Evolutionary conservation across 2,329 filamentous ascomycete species (phyloP).

Genomic region (Westerdykella sp.): DNA sequence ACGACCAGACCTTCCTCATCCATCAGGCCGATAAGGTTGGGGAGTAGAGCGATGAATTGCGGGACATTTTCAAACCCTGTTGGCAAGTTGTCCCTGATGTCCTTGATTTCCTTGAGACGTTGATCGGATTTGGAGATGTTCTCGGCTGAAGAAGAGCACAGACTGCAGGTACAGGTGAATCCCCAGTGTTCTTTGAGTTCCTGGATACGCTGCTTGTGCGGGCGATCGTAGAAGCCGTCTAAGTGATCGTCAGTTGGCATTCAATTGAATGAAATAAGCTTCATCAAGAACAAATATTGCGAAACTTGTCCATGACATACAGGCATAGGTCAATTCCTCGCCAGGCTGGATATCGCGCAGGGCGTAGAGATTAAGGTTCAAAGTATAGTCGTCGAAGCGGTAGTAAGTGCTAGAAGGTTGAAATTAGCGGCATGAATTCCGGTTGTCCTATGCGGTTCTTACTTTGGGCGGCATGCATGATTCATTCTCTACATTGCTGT

Average conservation of each 20-base stretch:
- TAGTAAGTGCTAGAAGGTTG: conserved; percentile 15
- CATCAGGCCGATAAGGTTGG: conserved; percentile 19
- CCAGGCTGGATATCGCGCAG: conserved; percentile 22
- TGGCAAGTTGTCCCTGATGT: conserved; percentile 20
- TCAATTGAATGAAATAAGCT: too few species aligned
- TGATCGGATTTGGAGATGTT: conserved; percentile 17
- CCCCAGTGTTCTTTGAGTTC: conserved; percentile 20
- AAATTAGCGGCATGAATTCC: neutral
- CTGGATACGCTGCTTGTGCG: conserved; percentile 11
- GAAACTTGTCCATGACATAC: conserved; percentile 9
- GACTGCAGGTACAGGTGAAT: conserved; percentile 26
- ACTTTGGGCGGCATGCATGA: conserved; percentile 31
- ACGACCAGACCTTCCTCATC: conserved; percentile 22
- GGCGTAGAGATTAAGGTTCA: conserved; percentile 24
- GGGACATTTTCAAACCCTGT: conserved; percentile 13
- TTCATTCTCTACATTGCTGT: conserved; percentile 24
- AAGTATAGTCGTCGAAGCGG: conserved; percentile 25
- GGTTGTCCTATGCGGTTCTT: neutral
- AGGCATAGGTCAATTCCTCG: conserved; percentile 28
- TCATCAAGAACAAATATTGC: neutral
- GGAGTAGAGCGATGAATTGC: conserved; percentile 18
- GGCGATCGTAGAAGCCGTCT: conserved; percentile 25
- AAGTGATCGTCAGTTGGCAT: neutral
- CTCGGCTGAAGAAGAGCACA: conserved; percentile 18
- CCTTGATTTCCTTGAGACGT: conserved; percentile 21